Conservation (phyloP, 345 rosid genomes). For the Pugionium dolabratum region DNA sequence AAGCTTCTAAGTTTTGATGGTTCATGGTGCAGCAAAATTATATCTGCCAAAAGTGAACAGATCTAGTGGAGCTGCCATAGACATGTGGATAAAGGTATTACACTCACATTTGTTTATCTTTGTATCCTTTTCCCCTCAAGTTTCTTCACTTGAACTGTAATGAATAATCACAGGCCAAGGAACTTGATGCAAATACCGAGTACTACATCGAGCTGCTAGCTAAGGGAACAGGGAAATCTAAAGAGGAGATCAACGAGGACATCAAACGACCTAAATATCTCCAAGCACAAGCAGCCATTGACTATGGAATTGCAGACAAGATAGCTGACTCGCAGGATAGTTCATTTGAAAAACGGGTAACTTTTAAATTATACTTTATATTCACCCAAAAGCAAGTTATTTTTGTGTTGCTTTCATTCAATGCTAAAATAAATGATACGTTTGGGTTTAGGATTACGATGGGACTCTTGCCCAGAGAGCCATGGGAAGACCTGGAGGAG, state of each 20-base stretch:
- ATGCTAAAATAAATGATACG: constrained; percentile 19
- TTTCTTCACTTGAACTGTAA: constrained; percentile 4
- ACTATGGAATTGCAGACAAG: constrained; percentile 88
- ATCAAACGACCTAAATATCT: constrained; percentile 71
- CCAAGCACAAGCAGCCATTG: constrained; percentile 69
- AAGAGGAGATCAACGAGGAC: constrained; percentile 74
- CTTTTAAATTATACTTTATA: not conserved
- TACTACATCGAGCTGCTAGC: constrained; percentile 70
- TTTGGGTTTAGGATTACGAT: constrained; percentile 29
- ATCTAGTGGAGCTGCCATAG: constrained; percentile 43
- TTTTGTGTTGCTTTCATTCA: constrained; percentile 19
- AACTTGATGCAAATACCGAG: constrained; percentile 70
- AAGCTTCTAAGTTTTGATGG: not conserved
- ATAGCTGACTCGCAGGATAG: constrained; percentile 55
- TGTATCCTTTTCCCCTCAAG: not conserved
- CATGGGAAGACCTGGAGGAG: constrained; percentile 59
- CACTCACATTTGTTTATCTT: too few relatives aligned
- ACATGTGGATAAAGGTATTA: too few relatives aligned
- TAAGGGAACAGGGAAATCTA: constrained; percentile 73
- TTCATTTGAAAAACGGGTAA: constrained; percentile 69
- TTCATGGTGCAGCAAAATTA: constrained; percentile 55
- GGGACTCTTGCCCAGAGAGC: constrained; percentile 37
- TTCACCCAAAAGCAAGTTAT: constrained; percentile 13
- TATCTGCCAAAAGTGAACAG: constrained; percentile 70
- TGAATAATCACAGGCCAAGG: constrained; percentile 62